phyloP scores from a whole-genome alignment of 116 monocot genomes.

The Papilionanthe hybrid region DNA sequence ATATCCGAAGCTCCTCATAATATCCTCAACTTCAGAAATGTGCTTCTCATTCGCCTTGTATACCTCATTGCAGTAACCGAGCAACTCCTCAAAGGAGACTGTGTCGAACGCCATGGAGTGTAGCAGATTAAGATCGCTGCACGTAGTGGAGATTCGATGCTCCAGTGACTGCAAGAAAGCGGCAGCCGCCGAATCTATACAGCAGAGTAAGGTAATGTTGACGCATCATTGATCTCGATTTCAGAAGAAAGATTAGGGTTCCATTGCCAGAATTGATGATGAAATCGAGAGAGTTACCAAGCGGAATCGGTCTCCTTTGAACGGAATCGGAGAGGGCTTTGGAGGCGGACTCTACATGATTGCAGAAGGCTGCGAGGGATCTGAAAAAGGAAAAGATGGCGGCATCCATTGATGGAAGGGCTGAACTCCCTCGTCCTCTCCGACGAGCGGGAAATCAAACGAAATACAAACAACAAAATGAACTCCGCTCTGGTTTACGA shows the following conservation, averaged over 20 bases:
- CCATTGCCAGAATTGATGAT: not conserved
- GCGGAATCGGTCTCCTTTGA: constrained; percentile 59
- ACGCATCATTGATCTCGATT: not conserved
- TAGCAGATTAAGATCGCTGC: constrained; percentile 53
- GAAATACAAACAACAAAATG: too few relatives aligned
- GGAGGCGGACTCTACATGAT: constrained; percentile 55
- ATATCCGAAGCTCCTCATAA: constrained; percentile 51
- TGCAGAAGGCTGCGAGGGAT: constrained; percentile 56
- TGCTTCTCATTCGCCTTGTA: constrained; percentile 42
- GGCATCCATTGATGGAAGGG: constrained; percentile 41
- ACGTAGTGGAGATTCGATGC: constrained; percentile 41
- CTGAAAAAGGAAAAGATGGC: constrained; percentile 47
- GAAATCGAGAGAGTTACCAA: constrained; percentile 33
- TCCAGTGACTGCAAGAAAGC: constrained; percentile 52
- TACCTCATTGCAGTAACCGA: constrained; percentile 73
- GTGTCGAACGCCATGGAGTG: constrained; percentile 77
- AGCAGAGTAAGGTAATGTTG: not conserved
- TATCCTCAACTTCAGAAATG: constrained; percentile 43
- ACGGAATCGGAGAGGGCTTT: constrained; percentile 57
- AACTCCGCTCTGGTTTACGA: too few relatives aligned
- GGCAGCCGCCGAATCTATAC: constrained; percentile 56
- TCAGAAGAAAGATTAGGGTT: not conserved
- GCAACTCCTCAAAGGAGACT: constrained; percentile 86
- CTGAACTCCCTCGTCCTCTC: not conserved
- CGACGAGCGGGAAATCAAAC: not conserved